A percentile compares a stretch with the other conserved stretches of the same genome.
phyloP scores from a whole-genome alignment of 2,329 filamentous ascomycete species.

The Ceratocystis alfenasii region DNA sequence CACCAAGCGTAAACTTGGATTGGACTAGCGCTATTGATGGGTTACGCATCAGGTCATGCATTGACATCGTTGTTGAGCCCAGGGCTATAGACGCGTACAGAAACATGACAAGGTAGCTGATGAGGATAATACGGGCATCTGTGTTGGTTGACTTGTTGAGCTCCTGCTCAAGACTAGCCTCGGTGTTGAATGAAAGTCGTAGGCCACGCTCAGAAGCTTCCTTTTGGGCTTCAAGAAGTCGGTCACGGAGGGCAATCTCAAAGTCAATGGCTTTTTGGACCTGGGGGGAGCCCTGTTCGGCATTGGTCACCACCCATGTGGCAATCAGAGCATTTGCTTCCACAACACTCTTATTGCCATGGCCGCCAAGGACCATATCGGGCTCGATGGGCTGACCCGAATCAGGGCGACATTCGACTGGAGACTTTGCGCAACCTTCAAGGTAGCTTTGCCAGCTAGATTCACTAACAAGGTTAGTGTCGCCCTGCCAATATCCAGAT shows the following conservation, averaged over 20 bases:
- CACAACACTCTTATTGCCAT: slow-evolving; percentile 48
- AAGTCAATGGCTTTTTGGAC: slow-evolving; percentile 73
- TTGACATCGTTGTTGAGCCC: slow-evolving; percentile 71
- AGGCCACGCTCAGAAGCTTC: slow-evolving; percentile 71
- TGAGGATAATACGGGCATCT: slow-evolving; percentile 87
- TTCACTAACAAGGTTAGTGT: slow-evolving; percentile 48
- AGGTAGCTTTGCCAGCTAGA: slow-evolving; percentile 62
- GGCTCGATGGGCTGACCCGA: slow-evolving; percentile 84
- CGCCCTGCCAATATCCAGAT: slow-evolving; percentile 72
- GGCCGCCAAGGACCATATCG: slow-evolving; percentile 75
- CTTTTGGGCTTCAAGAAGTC: slow-evolving; percentile 63
- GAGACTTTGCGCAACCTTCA: slow-evolving; percentile 60
- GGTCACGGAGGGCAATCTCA: slow-evolving; percentile 65
- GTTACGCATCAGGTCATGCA: slow-evolving; percentile 66
- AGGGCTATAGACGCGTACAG: slow-evolving; percentile 87
- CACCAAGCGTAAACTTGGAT: slow-evolving; percentile 92
- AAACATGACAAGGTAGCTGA: slow-evolving; percentile 99
- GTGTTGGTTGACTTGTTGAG: slow-evolving; percentile 98
- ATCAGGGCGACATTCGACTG: slow-evolving; percentile 72
- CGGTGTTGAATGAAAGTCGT: slow-evolving; percentile 84
- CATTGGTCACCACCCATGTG: slow-evolving; percentile 91
- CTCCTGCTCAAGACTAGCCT: slow-evolving; percentile 88
- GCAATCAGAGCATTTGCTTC: slow-evolving; percentile 71
- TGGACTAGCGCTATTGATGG: slow-evolving; percentile 78
- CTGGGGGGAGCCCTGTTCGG: slow-evolving; percentile 57